These are phyloP conservation scores for Quercus wislizeni DNA, from an alignment of 306 rosid genomes.

Conservation along the genomic window DNA sequence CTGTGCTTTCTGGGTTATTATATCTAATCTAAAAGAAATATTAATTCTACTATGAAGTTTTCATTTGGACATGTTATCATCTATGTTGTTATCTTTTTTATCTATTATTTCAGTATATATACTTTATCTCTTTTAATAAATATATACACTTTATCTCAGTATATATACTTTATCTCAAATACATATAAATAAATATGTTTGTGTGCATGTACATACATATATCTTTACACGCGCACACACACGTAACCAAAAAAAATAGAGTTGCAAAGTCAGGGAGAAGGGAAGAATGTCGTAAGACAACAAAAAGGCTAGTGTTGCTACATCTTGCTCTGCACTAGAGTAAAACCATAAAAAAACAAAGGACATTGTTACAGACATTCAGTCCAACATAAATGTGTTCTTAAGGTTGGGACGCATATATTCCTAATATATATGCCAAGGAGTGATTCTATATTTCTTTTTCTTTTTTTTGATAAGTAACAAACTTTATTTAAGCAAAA, in stretches of 20 bases:
- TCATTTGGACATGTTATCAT: neutral
- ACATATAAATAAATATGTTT: too few relatives aligned
- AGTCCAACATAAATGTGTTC: neutral
- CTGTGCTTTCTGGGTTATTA: too few relatives aligned
- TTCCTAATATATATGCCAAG: neutral
- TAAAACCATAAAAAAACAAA: neutral
- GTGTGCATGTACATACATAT: too few relatives aligned
- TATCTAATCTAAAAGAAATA: too few relatives aligned
- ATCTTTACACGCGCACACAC: too few relatives aligned
- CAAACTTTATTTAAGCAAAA: too few relatives aligned
- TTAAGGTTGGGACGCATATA: neutral
- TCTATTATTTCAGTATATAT: neutral
- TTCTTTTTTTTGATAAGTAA: too few relatives aligned
- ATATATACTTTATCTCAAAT: neutral
- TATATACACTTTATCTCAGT: neutral
- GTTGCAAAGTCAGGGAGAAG: too few relatives aligned
- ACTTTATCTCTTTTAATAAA: too few relatives aligned
- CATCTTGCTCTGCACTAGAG: neutral
- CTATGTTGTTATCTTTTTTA: neutral
- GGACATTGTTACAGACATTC: neutral
- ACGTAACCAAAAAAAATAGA: too few relatives aligned
- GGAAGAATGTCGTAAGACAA: neutral
- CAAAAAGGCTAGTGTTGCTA: neutral
- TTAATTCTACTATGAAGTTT: neutral
- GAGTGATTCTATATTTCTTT: too few relatives aligned